Conservation (phyloP, 805 yeast species). For the Nakazawaea ishiwadae region DNA sequence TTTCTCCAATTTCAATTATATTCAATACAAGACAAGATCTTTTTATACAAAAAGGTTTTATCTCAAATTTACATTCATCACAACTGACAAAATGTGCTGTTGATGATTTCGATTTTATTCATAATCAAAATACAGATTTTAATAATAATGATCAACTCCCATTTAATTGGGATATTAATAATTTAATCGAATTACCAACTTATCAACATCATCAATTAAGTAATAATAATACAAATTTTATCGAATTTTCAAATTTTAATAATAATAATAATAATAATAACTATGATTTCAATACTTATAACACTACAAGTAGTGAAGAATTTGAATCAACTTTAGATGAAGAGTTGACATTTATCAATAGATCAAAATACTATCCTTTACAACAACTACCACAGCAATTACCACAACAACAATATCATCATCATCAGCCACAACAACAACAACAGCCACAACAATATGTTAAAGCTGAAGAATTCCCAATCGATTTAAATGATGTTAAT, state of each 20-base stretch:
- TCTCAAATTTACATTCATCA: background rate
- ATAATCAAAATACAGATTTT: conserved; percentile 1
- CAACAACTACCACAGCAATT: background rate
- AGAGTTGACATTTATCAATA: conserved; percentile 13
- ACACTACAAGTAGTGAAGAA: background rate
- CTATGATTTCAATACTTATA: background rate
- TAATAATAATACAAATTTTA: no score
- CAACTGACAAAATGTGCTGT: conserved; percentile 11
- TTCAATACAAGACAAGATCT: no score
- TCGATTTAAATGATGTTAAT: conserved; percentile 1
- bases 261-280: background rate
- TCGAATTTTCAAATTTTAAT: no score
- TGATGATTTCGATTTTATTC: conserved; percentile 12
- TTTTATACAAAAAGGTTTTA: background rate
- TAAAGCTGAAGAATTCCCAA: conserved; percentile 6
- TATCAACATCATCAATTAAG: conserved; percentile 1
- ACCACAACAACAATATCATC: conserved; percentile 8
- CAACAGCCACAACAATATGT: background rate
- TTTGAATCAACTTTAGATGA: conserved; percentile 12
- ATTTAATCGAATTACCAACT: conserved; percentile 5
- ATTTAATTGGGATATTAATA: conserved; percentile 11
- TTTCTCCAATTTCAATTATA: no score
- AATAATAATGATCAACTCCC: conserved; percentile 6
- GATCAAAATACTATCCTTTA: background rate
- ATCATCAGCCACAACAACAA: background rate